Conservation (phyloP, 495 filamentous ascomycete species). For the Aspergillus coremiiformis region DNA sequence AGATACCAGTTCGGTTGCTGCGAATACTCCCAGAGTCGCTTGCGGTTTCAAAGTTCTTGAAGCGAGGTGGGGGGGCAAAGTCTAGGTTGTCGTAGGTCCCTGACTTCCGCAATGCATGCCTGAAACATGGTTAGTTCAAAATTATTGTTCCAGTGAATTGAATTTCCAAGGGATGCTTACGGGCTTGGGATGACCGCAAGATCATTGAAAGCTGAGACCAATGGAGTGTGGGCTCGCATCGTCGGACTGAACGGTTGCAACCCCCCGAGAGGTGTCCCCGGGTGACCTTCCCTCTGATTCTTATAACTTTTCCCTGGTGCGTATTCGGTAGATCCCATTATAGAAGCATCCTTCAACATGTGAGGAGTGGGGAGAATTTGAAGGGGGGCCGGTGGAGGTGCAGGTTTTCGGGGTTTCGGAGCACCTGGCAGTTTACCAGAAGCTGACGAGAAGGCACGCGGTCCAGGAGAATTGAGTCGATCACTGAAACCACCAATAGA, state of each 20-base stretch:
- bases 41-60: constrained; percentile 59
- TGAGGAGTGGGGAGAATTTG: constrained; percentile 76
- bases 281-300: constrained; percentile 62
- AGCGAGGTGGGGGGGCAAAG: constrained; percentile 88
- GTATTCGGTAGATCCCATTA: constrained; percentile 72
- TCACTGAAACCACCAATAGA: constrained; percentile 38
- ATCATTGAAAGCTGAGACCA: constrained; percentile 81
- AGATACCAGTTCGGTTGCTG: constrained; percentile 76
- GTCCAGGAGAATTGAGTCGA: constrained; percentile 37
- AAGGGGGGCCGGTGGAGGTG: constrained; percentile 69
- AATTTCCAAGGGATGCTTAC: constrained; percentile 66
- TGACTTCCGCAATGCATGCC: constrained; percentile 81
- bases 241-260: constrained; percentile 63
- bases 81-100: constrained; percentile 84
- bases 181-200: constrained; percentile 79
- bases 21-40: constrained; percentile 89
- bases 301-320: constrained; percentile 68
- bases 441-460: constrained; percentile 62
- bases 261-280: constrained; percentile 75
- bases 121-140: constrained; percentile 32
- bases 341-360: constrained; percentile 76
- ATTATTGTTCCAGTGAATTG: constrained; percentile 1
- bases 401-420: constrained; percentile 47
- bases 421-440: constrained; percentile 50
- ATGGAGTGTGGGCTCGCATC: constrained; percentile 63